phyloP scores from a whole-genome alignment of 2,329 filamentous ascomycete genomes.

The Aureobasidium namibiae region DNA sequence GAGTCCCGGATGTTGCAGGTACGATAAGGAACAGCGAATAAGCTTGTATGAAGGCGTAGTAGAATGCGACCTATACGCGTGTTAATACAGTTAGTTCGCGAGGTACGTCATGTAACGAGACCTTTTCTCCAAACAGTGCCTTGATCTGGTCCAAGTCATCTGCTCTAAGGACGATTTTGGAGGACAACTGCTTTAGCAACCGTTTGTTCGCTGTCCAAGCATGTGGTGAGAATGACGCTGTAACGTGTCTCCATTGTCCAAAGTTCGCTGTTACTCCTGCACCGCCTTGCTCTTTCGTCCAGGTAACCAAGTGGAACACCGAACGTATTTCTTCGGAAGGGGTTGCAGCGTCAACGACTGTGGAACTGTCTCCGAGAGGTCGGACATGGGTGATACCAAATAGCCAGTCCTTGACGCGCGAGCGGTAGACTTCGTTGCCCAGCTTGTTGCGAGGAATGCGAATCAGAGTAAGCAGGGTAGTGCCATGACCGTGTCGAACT shows the following conservation, averaged over 20 bases:
- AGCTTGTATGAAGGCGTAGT: constrained; percentile 1
- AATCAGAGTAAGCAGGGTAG: neutral
- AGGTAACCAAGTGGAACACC: neutral
- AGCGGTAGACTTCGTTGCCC: constrained; percentile 1
- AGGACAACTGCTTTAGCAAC: neutral
- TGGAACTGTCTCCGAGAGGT: neutral
- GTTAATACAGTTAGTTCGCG: neutral
- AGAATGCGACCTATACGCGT: neutral
- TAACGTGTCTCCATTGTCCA: neutral
- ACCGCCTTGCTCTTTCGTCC: constrained; percentile 7
- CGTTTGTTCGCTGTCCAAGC: neutral
- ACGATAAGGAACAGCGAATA: neutral
- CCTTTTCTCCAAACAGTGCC: constrained; percentile 2
- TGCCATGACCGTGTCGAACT: neutral
- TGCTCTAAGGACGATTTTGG: neutral
- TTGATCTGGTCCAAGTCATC: constrained; percentile 6
- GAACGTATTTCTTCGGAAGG: constrained; percentile 1
- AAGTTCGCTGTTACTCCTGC: neutral
- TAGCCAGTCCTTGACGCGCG: constrained; percentile 2
- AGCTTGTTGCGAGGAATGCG: neutral
- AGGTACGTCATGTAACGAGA: neutral
- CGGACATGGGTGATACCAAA: neutral
- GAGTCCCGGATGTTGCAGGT: neutral
- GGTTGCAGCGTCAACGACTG: neutral
- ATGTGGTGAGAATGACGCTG: neutral